phyloP scores from a whole-genome alignment of 306 rosid species.

The Urtica urens region DNA sequence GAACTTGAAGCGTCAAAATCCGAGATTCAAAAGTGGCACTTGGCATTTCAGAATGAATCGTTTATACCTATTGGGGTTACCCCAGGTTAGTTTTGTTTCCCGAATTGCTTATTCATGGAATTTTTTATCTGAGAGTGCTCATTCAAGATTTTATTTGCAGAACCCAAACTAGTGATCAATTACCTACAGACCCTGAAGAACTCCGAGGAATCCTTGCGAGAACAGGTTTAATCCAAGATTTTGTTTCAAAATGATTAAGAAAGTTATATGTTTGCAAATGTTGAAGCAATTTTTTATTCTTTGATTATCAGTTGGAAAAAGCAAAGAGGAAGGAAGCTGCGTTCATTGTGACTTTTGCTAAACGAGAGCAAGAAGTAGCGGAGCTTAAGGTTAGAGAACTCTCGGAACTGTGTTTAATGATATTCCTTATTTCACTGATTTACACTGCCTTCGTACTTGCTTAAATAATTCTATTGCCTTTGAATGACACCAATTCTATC shows the following conservation, averaged over 20 bases:
- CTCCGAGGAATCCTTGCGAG: slow-evolving; percentile 75
- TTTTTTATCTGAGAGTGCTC: not conserved
- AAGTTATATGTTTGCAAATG: slow-evolving; percentile 7
- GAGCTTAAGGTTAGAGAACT: slow-evolving; percentile 58
- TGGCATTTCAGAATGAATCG: slow-evolving; percentile 59
- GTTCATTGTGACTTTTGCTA: slow-evolving; percentile 84
- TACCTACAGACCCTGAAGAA: slow-evolving; percentile 73
- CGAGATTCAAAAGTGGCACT: slow-evolving; percentile 70
- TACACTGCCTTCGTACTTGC: slow-evolving; percentile 7
- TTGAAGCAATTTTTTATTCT: slow-evolving; percentile 6
- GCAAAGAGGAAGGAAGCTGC: slow-evolving; percentile 98
- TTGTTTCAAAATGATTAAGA: no score
- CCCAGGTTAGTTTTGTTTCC: slow-evolving; percentile 49
- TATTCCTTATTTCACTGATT: not conserved
- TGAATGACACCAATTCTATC: slow-evolving; percentile 11
- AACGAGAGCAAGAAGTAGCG: slow-evolving; percentile 90
- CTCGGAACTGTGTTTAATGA: not conserved
- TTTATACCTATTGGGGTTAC: slow-evolving; percentile 55
- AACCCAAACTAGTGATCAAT: slow-evolving; percentile 57
- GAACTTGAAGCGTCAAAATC: slow-evolving; percentile 68
- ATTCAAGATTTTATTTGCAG: slow-evolving; percentile 27
- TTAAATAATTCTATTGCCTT: not conserved
- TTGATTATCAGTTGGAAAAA: slow-evolving; percentile 61
- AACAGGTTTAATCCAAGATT: slow-evolving; percentile 47
- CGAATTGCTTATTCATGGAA: not conserved